These are phyloP conservation scores for Chenopodium formosanum DNA, from an alignment of 148 eudicot genomes.

Conservation along the genomic window DNA sequence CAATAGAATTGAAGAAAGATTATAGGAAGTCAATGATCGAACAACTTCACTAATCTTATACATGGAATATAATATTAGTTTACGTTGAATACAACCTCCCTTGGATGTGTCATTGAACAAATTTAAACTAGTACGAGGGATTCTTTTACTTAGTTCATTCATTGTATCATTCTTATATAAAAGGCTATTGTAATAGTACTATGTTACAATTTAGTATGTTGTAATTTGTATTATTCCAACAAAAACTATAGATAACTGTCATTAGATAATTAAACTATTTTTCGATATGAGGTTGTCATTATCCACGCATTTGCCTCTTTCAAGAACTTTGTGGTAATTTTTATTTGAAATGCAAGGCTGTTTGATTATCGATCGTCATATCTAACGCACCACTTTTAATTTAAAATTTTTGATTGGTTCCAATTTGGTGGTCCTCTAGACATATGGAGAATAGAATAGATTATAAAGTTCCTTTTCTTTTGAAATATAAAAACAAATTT, in stretches of 20 bases:
- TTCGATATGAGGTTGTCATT: not conserved
- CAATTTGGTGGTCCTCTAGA: not conserved
- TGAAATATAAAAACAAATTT: no score
- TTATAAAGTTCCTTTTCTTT: no score
- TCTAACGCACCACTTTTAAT: not conserved
- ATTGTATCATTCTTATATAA: not conserved
- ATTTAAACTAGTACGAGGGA: not conserved
- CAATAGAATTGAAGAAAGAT: not conserved
- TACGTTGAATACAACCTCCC: conserved; percentile 53
- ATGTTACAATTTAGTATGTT: not conserved
- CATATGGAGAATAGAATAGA: no score
- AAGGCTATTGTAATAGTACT: not conserved
- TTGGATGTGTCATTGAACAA: conserved; percentile 4
- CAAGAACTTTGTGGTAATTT: not conserved
- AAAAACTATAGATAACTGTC: not conserved
- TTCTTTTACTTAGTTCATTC: not conserved
- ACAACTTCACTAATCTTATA: not conserved
- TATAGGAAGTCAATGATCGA: conserved; percentile 42
- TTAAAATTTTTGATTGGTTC: not conserved
- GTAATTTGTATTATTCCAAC: not conserved
- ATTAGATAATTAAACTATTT: not conserved
- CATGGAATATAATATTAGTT: conserved; percentile 12
- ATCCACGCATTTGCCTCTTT: not conserved
- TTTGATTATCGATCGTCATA: not conserved
- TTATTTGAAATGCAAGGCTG: not conserved